phyloP scores from a whole-genome alignment of 768 basidiomycete genomes.

The Leccinum aurantiacum region DNA sequence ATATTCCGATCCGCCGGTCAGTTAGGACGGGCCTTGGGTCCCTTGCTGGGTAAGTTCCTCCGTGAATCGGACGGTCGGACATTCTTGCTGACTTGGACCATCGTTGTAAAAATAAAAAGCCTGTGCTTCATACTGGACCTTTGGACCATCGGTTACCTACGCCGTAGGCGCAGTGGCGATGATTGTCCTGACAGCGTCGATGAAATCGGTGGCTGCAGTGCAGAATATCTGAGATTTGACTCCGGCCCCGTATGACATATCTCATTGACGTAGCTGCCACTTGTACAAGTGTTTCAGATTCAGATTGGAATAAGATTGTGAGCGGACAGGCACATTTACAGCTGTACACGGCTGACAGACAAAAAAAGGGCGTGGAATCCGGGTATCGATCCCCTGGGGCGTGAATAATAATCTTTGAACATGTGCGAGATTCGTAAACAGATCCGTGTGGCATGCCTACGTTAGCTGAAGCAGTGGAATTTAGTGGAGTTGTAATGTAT shows the following conservation, averaged over 20 bases:
- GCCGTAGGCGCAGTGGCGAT: slow-evolving; percentile 62
- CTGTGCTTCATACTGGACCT: slow-evolving; percentile 86
- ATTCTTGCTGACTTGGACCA: slow-evolving; percentile 13
- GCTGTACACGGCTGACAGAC: slow-evolving; percentile 3
- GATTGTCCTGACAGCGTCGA: slow-evolving; percentile 54
- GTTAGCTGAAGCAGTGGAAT: slow-evolving; percentile 35
- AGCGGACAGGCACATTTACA: not conserved
- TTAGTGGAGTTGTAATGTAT: slow-evolving; percentile 29
- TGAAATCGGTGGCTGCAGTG: slow-evolving; percentile 47
- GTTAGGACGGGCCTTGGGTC: slow-evolving; percentile 90
- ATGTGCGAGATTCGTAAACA: slow-evolving; percentile 12
- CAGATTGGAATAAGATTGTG: slow-evolving; percentile 4
- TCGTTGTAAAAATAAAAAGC: slow-evolving; percentile 57
- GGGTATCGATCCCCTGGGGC: not conserved
- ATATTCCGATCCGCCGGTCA: slow-evolving; percentile 91
- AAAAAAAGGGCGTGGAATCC: slow-evolving; percentile 2
- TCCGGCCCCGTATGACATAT: not conserved
- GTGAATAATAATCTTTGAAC: slow-evolving; percentile 12
- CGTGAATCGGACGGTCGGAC: not conserved
- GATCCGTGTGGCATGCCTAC: slow-evolving; percentile 9
- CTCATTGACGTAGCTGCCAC: not conserved
- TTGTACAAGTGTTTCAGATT: slow-evolving; percentile 7
- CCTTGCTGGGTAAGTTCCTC: slow-evolving; percentile 68
- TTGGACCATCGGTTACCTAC: slow-evolving; percentile 81
- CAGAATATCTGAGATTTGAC: slow-evolving; percentile 1